Evolutionary conservation across 2,329 filamentous ascomycete species (phyloP), one percentile per base, ranked within the genome.

Genomic region (Colletotrichum caudatum): DNA sequence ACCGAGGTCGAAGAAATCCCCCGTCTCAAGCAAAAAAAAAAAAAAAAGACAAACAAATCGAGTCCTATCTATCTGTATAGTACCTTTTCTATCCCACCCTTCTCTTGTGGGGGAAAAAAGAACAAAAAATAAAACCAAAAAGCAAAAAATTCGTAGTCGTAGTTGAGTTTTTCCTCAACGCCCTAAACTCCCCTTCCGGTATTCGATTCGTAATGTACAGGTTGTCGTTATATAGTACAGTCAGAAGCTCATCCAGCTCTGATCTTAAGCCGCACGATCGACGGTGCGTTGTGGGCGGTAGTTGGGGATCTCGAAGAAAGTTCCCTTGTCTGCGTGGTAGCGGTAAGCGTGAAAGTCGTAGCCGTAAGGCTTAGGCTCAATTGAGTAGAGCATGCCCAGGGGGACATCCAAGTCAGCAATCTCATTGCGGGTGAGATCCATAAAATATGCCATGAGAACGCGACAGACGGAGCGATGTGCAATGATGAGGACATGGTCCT

Each of bases 281-380:
- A 82, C 79, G 53, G 88, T 89, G 76, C 88, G 88, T 74, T 89
- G 89, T 39, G 96, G 88, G 81, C 92, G 90, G 82, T 96, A 98
- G 77, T 95, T 87, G n/a, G 92, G 93, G 57, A 97, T 83, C 79
- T 96, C 91, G 71, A 96, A 91, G 77, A 99, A 99, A 88, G 92
- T 94, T 74, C 92, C 90, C 26, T 84, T 88, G 3, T 87, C 85
- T 73, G 93, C 89, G 78, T 97, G 93, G 84, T 97, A 99, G 73
- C 91, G 90, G 85, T 97, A 99, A 0, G 94, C 95, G 80, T 97
- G 95, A 84, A 98, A 98, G 73, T 97, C 95, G 70, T 98, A 95
- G 18, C 96, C 96, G 76, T 99, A 99, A 0, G 96, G 96, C 86
- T 98, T 98, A 44, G 96, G 96, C 82, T 99, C 95, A 59, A 99